Evolutionary conservation across 2,329 filamentous ascomycete genomes (phyloP).

Genomic region (Colletotrichum lini): DNA sequence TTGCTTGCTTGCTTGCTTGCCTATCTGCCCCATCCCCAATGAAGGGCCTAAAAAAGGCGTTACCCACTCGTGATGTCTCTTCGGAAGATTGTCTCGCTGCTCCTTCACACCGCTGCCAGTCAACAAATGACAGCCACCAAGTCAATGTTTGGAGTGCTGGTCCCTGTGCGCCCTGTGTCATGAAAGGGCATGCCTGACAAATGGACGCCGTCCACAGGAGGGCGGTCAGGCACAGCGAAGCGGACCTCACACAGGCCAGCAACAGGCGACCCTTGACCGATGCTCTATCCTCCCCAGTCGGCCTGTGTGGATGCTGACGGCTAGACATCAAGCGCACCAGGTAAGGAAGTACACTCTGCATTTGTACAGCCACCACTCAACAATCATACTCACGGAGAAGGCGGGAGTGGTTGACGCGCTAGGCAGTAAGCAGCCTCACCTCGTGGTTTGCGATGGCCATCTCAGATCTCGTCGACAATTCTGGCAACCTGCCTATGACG

Average conservation of each 20-base stretch:
- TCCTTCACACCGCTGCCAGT: constrained; percentile 35
- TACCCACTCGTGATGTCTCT: constrained; percentile 22
- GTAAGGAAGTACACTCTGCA: neutral
- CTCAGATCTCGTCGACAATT: constrained; percentile 30
- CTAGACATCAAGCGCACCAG: constrained; percentile 9
- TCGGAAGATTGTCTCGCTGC: constrained; percentile 31
- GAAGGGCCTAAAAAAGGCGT: constrained; percentile 21
- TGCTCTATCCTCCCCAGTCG: neutral
- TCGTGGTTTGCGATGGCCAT: constrained; percentile 29
- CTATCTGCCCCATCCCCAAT: constrained; percentile 13
- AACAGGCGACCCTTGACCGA: constrained; percentile 22
- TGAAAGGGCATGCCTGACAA: constrained; percentile 28
- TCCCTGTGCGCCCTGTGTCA: constrained; percentile 17
- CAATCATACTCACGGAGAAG: neutral
- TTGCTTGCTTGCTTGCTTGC: constrained; percentile 9
- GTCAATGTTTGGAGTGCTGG: constrained; percentile 26
- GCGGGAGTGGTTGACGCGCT: constrained; percentile 8
- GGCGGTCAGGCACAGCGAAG: constrained; percentile 36
- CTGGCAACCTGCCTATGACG: constrained; percentile 32
- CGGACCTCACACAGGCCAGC: constrained; percentile 26
- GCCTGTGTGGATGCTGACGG: constrained; percentile 18
- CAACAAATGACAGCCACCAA: constrained; percentile 28
- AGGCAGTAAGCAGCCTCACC: constrained; percentile 5
- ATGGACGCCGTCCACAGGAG: constrained; percentile 27
- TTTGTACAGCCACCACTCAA: constrained; percentile 18